Conservation (phyloP, 345 rosid species). For the sweet orange (Citrus sinensis) region DVS_A1.0 CM039168.1:546501-547000, state of each 20-base stretch:
- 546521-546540: constrained; percentile 6
- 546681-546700: constrained; percentile 5
- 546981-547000: constrained; percentile 63
- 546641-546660: constrained; percentile 1
- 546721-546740: constrained; percentile 13
- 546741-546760: constrained; percentile 10
- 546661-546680: constrained; percentile 12
- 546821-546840: constrained; percentile 15
- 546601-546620: constrained; percentile 16
- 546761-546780: constrained; percentile 8
- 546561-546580: constrained; percentile 9
- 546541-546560: neutral
- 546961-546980: constrained; percentile 68
- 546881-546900: constrained; percentile 19
- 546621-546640: constrained; percentile 9
- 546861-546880: constrained; percentile 9
- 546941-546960: constrained; percentile 42
- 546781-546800: constrained; percentile 23
- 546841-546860: neutral
- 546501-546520: constrained; percentile 27
- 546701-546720: constrained; percentile 25
- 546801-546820: constrained; percentile 23
- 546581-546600: constrained; percentile 1
- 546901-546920: constrained; percentile 13
- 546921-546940: constrained; percentile 44